These are phyloP conservation scores for Quercus robur DNA, from an alignment of 306 rosid genomes.

Conservation along the genomic window DNA sequence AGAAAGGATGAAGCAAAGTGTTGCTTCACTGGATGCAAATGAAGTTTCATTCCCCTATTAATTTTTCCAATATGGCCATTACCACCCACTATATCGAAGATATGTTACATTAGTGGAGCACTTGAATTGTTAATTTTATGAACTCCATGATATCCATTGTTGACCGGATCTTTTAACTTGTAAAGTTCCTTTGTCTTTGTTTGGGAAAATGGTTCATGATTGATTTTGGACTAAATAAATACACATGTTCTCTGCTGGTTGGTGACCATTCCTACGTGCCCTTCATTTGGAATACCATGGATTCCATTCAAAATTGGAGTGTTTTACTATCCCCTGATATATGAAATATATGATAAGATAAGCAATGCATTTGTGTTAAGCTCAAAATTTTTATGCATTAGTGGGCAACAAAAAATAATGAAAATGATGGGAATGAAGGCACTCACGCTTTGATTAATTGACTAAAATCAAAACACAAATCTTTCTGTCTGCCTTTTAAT, in stretches of 20 bases:
- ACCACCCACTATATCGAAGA: conserved; percentile 1
- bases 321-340: too few species aligned
- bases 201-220: conserved; percentile 10
- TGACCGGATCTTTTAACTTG: conserved; percentile 27
- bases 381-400: too few species aligned
- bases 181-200: background rate
- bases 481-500: background rate
- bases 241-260: background rate
- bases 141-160: background rate
- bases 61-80: background rate
- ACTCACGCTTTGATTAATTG: background rate
- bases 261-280: background rate
- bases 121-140: background rate
- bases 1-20: background rate
- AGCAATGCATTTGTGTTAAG: conserved; percentile 1
- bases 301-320: background rate
- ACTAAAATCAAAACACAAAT: background rate
- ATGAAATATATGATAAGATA: background rate
- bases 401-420: conserved; percentile 30
- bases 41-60: background rate
- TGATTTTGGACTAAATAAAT: background rate
- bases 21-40: background rate
- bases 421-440: conserved; percentile 19
- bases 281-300: conserved; percentile 17
- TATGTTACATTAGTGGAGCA: background rate